phyloP scores from a whole-genome alignment of 2,329 filamentous ascomycete genomes.

The Diaporthe caulivora region DNA sequence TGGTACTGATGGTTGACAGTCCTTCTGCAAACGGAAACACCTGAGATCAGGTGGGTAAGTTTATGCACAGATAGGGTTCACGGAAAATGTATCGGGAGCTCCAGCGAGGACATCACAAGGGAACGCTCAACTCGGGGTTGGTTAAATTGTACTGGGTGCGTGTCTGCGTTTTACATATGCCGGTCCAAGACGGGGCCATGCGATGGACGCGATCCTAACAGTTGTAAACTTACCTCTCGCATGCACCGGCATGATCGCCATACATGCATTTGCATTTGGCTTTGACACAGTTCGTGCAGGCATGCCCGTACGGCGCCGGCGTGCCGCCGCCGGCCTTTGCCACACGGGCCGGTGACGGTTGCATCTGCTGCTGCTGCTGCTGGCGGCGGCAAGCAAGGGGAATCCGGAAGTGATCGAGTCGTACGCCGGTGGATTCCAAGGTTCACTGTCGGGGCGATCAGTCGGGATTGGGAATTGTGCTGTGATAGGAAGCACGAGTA shows the following conservation, averaged over 20 bases:
- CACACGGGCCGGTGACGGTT: slow-evolving; percentile 26
- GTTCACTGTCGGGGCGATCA: not conserved
- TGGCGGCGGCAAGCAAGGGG: too few relatives aligned
- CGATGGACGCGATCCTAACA: not conserved
- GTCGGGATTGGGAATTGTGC: slow-evolving; percentile 28
- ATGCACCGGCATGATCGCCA: slow-evolving; percentile 43
- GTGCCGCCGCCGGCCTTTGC: slow-evolving; percentile 35
- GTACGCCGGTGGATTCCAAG: slow-evolving; percentile 9
- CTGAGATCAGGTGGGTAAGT: slow-evolving; percentile 36
- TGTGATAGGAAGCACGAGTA: slow-evolving; percentile 28
- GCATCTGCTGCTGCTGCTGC: slow-evolving; percentile 15
- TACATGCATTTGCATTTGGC: slow-evolving; percentile 63
- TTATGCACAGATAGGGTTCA: not conserved
- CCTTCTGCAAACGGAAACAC: slow-evolving; percentile 61
- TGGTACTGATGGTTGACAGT: slow-evolving; percentile 59
- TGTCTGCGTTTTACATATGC: not conserved
- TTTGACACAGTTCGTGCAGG: slow-evolving; percentile 60
- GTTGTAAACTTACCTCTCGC: slow-evolving; percentile 47
- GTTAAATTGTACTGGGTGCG: not conserved
- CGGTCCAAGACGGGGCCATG: not conserved
- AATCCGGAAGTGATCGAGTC: not conserved
- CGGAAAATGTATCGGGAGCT: not conserved
- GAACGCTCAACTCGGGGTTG: not conserved
- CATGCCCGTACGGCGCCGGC: slow-evolving; percentile 54
- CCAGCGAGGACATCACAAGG: not conserved